Evolutionary conservation across 108 stramenopile genomes (phyloP).

Genomic region (Cyclotella atomus): DNA sequence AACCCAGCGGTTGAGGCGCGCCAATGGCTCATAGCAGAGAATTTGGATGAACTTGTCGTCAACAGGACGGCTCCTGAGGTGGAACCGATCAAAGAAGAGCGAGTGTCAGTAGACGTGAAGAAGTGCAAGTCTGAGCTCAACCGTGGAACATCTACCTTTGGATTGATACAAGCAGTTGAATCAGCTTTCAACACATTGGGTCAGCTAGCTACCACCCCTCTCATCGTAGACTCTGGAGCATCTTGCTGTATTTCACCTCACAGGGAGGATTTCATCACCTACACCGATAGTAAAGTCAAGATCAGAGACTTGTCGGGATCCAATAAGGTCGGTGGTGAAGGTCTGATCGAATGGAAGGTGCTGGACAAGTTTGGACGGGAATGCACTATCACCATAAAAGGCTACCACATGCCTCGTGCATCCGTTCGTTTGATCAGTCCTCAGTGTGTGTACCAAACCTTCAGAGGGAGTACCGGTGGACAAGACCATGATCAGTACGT

Average conservation of each 20-base stretch:
- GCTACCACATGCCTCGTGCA: neutral
- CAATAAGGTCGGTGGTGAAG: neutral
- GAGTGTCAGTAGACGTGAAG: neutral
- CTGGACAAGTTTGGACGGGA: neutral
- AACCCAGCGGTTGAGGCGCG: neutral
- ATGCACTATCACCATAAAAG: neutral
- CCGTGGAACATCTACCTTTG: neutral
- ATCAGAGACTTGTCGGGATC: neutral
- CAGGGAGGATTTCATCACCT: neutral
- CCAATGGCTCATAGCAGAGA: neutral
- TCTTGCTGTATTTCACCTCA: neutral
- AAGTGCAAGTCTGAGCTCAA: neutral
- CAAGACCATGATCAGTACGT: neutral
- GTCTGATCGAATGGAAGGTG: neutral
- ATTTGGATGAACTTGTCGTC: neutral
- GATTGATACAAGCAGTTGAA: neutral
- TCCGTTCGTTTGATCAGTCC: neutral
- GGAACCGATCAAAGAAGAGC: neutral
- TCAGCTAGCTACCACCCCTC: neutral
- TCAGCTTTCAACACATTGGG: neutral
- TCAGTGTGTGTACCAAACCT: neutral
- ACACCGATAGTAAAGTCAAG: neutral
- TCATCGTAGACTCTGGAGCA: constrained; percentile 3
- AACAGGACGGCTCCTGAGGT: neutral
- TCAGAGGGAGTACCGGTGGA: neutral